These are phyloP conservation scores for Nakataea oryzae DNA, from an alignment of 2,329 filamentous ascomycete genomes.

Conservation along the genomic window DNA sequence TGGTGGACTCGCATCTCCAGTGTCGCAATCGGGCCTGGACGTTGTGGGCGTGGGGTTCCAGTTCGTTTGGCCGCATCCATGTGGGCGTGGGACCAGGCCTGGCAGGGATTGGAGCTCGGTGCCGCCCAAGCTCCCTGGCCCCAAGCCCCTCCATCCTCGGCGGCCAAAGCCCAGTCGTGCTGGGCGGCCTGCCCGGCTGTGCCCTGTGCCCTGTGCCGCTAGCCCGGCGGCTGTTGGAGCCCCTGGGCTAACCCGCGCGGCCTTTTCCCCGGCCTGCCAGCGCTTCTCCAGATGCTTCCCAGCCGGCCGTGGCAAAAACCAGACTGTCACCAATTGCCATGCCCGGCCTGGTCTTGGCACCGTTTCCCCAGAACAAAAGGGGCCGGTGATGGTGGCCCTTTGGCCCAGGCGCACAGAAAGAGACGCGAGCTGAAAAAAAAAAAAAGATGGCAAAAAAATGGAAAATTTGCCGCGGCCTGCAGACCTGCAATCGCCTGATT, in stretches of 20 bases:
- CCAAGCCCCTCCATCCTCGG: neutral
- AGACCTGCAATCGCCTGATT: neutral
- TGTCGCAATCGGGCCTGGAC: too few species aligned
- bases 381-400: too few species aligned
- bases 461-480: slow-evolving; percentile 1
- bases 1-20: too few species aligned
- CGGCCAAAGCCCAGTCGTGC: too few species aligned
- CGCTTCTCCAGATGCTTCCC: neutral
- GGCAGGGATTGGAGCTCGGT: neutral
- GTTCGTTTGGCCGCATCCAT: neutral
- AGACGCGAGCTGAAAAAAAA: neutral
- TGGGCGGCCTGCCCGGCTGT: neutral
- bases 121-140: neutral
- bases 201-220: neutral
- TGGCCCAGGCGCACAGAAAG: too few species aligned
- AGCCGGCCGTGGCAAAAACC: too few species aligned
- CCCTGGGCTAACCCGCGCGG: neutral
- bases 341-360: too few species aligned
- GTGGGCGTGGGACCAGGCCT: too few species aligned
- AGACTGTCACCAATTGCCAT: too few species aligned
- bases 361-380: too few species aligned
- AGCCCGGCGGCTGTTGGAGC: neutral
- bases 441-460: neutral
- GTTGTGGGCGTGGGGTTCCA: neutral
- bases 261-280: neutral